A percentile compares a stretch with the other conserved stretches of the same genome.
These are phyloP conservation scores for Nitzschia sp. DNA, from an alignment of 108 stramenopile species.

Conservation along the genomic window DNA sequence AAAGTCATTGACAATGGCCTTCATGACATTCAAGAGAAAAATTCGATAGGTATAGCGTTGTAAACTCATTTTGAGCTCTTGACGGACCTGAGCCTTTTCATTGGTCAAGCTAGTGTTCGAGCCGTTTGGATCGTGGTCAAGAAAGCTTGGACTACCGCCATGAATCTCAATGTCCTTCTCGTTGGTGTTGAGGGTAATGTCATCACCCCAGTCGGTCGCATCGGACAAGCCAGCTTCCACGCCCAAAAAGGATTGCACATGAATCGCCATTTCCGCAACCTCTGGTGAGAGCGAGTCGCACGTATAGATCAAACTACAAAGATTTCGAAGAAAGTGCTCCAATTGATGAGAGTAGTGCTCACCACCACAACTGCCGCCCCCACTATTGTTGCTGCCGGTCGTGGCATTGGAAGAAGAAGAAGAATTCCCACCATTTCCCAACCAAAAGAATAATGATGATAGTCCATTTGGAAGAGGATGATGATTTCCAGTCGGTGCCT, in stretches of 20 bases:
- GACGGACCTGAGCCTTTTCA: constrained; percentile 17
- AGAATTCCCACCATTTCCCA: neutral
- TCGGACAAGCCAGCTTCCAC: constrained; percentile 27
- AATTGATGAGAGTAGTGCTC: constrained; percentile 44
- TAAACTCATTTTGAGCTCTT: constrained; percentile 66
- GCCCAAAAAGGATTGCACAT: constrained; percentile 86
- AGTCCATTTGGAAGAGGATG: neutral
- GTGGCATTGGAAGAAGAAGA: neutral
- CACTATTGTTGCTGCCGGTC: neutral
- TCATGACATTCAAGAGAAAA: constrained; percentile 69
- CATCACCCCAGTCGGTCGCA: neutral
- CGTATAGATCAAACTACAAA: constrained; percentile 63
- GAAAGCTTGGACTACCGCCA: neutral
- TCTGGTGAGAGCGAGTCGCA: constrained; percentile 51
- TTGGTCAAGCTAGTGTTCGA: neutral
- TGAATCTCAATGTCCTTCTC: neutral
- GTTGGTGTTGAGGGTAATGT: neutral
- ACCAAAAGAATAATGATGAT: neutral
- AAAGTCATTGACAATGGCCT: constrained; percentile 60
- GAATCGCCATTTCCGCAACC: constrained; percentile 68
- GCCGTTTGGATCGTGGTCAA: neutral
- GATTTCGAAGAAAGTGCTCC: constrained; percentile 63
- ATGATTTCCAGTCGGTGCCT: neutral
- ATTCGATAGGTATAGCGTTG: constrained; percentile 76
- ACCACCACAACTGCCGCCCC: neutral